Base-by-base conservation (phyloP, 257 asterid genomes). In the Capsicum chinense region DNA sequence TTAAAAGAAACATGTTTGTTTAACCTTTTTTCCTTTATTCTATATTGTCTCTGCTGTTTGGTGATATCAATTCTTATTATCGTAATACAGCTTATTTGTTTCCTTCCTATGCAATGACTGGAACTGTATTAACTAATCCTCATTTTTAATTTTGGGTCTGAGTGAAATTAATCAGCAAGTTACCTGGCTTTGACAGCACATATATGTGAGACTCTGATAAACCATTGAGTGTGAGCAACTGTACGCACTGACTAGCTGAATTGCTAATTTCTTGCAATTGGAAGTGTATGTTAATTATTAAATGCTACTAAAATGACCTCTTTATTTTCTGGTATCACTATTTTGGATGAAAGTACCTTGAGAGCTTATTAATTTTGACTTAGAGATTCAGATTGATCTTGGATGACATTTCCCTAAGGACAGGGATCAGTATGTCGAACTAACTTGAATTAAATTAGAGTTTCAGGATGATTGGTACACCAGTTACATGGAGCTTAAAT, bases 381-480 rank as follows among this genome's bases (percentile, higher is more conserved):
- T 76, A 11, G 81, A 76, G 21, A 76, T 52, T 76, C 63, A 76
- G 21, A 50, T 21, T 52, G 63, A 50, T 50, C 13, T 74, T 74
- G 81, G 81, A 26, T 74, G 44, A 4, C 11, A 74, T 74, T 50
- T 26, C 37, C 60, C 42, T 74, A 19, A 15, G n/a, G 9, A 21
- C 21, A 52, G 14, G 81, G 21, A 76, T 76, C 47, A 50, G 13
- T 52, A 6, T 48, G 59, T 48, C 80, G 16, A 48, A 21, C 80
- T 48, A 73, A 48, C 44, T n/a, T 48, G 59, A 19, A 7, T 0
- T 19, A 73, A 19, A 48, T 48, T 73, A 73, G 80, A 73, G 59
- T 48, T 73, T 73, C 7, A 73, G n/a, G 59, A 48, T 73, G 59
- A 48, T 73, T 44, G 5, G 42, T 48, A 73, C 11, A 11, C 80